These are phyloP conservation scores for Senna tora DNA, from an alignment of 306 rosid species.

Conservation along the genomic window DNA sequence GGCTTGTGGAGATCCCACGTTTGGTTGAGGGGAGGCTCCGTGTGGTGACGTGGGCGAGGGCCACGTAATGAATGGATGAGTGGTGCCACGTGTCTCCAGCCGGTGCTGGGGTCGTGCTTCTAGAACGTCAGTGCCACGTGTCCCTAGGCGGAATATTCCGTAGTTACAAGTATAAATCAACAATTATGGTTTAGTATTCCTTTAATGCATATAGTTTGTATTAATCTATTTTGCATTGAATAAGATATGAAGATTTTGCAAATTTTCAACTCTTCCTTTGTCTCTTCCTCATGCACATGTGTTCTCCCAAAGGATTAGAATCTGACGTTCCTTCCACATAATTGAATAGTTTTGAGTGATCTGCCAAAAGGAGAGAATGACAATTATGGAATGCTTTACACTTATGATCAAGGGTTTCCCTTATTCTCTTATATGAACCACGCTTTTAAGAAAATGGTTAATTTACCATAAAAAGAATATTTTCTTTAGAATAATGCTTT, in stretches of 20 bases:
- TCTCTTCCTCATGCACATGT: slow-evolving; percentile 5
- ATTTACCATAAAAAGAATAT: not conserved
- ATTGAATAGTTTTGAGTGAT: slow-evolving; percentile 83
- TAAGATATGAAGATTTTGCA: not conserved
- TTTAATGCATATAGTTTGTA: not conserved
- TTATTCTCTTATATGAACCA: not conserved
- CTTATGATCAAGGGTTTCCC: slow-evolving; percentile 67
- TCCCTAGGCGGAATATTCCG: too few relatives aligned
- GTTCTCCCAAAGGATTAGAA: slow-evolving; percentile 27
- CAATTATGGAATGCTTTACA: slow-evolving; percentile 76
- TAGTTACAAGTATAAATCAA: not conserved
- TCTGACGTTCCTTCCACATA: slow-evolving; percentile 45
- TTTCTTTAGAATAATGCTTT: slow-evolving; percentile 6
- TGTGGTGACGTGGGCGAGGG: too few relatives aligned
- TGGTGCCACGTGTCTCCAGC: too few relatives aligned
- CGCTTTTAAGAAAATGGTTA: not conserved
- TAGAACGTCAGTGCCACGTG: too few relatives aligned
- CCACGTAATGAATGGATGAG: too few relatives aligned
- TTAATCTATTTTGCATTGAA: not conserved
- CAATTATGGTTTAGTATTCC: not conserved
- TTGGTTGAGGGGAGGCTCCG: too few relatives aligned
- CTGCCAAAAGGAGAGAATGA: slow-evolving; percentile 86
- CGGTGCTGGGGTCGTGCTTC: too few relatives aligned
- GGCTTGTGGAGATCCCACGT: too few relatives aligned
- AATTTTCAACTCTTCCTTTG: not conserved